Percentiles rank a stretch among this genome's conserved stretches.
Conservation (phyloP, 1,139 yeast genomes). For the Yamadazyma diddensiae region DNA sequence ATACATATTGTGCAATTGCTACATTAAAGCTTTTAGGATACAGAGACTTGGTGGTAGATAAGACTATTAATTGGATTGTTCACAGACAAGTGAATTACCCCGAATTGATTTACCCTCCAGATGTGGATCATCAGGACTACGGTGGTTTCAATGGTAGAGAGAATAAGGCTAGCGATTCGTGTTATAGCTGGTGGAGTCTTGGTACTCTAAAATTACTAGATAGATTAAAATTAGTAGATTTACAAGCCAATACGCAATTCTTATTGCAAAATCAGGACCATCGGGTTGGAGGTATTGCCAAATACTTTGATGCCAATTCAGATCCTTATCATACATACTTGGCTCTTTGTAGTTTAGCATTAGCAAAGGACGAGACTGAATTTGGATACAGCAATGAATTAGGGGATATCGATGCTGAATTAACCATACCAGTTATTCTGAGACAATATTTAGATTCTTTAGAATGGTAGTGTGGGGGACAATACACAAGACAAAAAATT, state of each 20-base stretch:
- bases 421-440: constrained; percentile 27
- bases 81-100: constrained; percentile 59
- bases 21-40: constrained; percentile 45
- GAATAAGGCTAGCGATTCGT: constrained; percentile 83
- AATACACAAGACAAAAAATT: no score
- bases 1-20: constrained; percentile 82
- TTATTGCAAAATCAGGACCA: constrained; percentile 64
- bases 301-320: constrained; percentile 58
- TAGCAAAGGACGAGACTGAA: constrained; percentile 27
- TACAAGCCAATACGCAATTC: constrained; percentile 37
- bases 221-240: constrained; percentile 32
- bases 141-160: constrained; percentile 92
- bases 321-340: constrained; percentile 69
- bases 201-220: constrained; percentile 54
- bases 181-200: constrained; percentile 88
- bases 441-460: constrained; percentile 14
- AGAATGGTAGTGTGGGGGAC: no score
- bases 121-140: constrained; percentile 41
- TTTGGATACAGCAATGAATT: constrained; percentile 16
- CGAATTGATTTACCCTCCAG: constrained; percentile 18
- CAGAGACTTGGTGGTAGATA: constrained; percentile 12
- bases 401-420: constrained; percentile 21
- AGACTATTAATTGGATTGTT: constrained; percentile 55
- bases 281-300: constrained; percentile 81
- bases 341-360: constrained; percentile 55